Evolutionary conservation across 495 filamentous ascomycete genomes (phyloP).

Genomic region (Penicillium waksmanii): DNA sequence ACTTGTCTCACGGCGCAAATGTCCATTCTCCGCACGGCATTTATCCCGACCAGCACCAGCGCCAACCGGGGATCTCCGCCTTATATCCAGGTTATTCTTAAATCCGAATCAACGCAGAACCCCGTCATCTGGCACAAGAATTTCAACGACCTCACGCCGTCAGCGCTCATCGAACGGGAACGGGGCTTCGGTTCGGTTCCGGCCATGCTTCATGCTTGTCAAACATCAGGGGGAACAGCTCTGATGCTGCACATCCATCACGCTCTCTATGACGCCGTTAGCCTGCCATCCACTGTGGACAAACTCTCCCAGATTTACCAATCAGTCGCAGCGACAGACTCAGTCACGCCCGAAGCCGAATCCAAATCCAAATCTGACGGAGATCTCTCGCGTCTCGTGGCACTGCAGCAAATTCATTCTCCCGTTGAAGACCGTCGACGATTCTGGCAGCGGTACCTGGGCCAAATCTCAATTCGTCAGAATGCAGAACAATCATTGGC

Average conservation of each 20-base stretch:
- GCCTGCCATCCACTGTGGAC: slow-evolving; percentile 33
- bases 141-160: slow-evolving; percentile 9
- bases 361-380: not conserved
- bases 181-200: slow-evolving; percentile 25
- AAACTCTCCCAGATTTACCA: slow-evolving; percentile 26
- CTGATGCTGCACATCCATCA: slow-evolving; percentile 42
- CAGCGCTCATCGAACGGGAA: slow-evolving; percentile 4
- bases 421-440: slow-evolving; percentile 27
- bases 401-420: slow-evolving; percentile 34
- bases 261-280: slow-evolving; percentile 42
- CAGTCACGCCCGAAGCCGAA: not conserved
- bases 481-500: slow-evolving; percentile 1
- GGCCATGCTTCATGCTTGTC: slow-evolving; percentile 32
- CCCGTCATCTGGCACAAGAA: slow-evolving; percentile 33
- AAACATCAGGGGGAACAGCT: slow-evolving; percentile 23
- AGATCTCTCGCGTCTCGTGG: slow-evolving; percentile 35
- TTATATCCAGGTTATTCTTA: slow-evolving; percentile 34
- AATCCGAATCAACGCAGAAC: slow-evolving; percentile 21
- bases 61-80: slow-evolving; percentile 11
- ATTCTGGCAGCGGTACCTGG: slow-evolving; percentile 41
- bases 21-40: slow-evolving; percentile 36
- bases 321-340: not conserved
- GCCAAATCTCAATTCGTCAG: slow-evolving; percentile 14
- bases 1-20: slow-evolving; percentile 19
- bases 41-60: slow-evolving; percentile 26